Evolutionary conservation across 2,329 filamentous ascomycete species (phyloP), one percentile per base, ranked within the genome.

Genomic region (Alternaria brassicicola): DNA sequence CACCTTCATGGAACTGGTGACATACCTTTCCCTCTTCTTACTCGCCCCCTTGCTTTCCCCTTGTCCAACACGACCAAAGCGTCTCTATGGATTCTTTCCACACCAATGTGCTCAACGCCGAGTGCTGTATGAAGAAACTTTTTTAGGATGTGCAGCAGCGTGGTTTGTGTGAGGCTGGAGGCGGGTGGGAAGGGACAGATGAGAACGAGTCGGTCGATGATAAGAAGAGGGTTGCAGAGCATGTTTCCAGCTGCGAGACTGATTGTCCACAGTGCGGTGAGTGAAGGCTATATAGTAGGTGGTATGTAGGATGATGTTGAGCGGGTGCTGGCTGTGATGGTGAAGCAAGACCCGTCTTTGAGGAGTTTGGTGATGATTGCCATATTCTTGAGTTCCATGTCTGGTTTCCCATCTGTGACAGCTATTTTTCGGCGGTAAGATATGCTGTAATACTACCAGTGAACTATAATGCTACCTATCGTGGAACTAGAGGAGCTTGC

Each of bases 351-450:
- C 2, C 45, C 46, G 17, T 66, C 54, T 26, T 68, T 67, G 38
- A 71, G 61, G 12, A 76, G 69, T 41, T 74, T 63, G 9, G 52
- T 47, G 33, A 76, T 70, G 43, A 76, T 66, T 9, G 68, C 68
- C 35, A 77, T 72, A 43, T 69, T 73, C 45, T 74, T 76, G n/a
- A 76, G 55, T 35, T 76, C 65, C 73, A 76, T 77, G 26, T 42
- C 36, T 10, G 13, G 13, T n/a, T 36, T 17, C 12, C 13, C 28
- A 7, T 23, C 36, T 33, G 26, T 19, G 36, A 19, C 10, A 15
- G n/a, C 2, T 13, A 6, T 28, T 33, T 13, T 6, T 25, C 3
- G 12, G 28, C 4, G 26, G 12, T 2, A 13, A 23, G 19, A n/a
- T 17, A 28, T 26, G 26, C 21, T 35, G 15, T 7, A 19, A 6